phyloP scores from a whole-genome alignment of 225 moss, liverwort and hornwort genomes.

The Neckera pumila region DNA sequence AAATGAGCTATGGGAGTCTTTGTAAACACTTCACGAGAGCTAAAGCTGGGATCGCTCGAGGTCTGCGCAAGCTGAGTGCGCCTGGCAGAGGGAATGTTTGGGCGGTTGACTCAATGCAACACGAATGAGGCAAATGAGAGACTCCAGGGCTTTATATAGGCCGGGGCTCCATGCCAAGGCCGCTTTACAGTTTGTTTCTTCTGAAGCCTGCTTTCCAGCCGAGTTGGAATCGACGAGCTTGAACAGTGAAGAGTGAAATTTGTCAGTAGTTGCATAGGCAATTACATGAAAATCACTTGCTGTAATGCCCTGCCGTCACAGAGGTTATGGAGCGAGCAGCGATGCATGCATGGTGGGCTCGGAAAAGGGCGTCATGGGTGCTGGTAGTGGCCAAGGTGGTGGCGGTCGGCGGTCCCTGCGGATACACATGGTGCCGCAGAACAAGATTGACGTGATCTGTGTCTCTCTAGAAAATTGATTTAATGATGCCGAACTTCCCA shows the following conservation, averaged over 20 bases:
- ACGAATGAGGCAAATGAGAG: background rate
- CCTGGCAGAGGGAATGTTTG: background rate
- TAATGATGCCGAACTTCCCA: background rate
- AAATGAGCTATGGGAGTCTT: background rate
- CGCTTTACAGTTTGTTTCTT: background rate
- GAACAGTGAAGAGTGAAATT: background rate
- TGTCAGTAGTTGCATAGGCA: background rate
- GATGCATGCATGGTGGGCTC: background rate
- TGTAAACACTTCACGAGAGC: background rate
- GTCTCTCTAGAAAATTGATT: background rate
- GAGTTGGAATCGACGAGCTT: background rate
- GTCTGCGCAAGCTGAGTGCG: background rate
- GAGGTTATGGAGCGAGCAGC: background rate
- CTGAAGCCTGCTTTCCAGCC: background rate
- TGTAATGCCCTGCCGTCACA: background rate
- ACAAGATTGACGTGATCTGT: background rate
- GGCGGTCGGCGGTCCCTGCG: background rate
- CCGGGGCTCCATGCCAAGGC: background rate
- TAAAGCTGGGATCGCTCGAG: background rate
- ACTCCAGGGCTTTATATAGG: background rate
- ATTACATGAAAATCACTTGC: background rate
- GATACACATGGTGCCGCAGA: background rate
- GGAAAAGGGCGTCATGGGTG: background rate
- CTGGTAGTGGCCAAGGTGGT: background rate
- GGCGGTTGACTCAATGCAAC: constrained; percentile 2